Base-by-base conservation (phyloP, 2,329 filamentous ascomycete genomes). In the Exophiala oligosperma region DNA sequence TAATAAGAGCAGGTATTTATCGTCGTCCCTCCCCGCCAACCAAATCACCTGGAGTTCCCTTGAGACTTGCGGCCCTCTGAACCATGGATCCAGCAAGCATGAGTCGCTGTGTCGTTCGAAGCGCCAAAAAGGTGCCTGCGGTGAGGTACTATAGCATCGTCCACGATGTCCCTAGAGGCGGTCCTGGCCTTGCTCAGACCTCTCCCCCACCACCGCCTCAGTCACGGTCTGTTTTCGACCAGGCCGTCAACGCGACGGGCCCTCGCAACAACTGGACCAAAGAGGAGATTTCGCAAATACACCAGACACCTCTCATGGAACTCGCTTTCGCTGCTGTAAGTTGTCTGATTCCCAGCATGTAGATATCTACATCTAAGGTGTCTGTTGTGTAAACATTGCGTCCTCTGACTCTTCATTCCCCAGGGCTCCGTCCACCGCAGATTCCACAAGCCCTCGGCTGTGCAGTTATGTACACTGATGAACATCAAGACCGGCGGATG, bases 401-500 rank as follows among this genome's bases (percentile, higher is more conserved):
- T 26, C 17, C 14, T 17, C 37, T 50, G 8, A 56, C 49, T 56
- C 41, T 24, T 12, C 51, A 17, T 17, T 17, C 44, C 26, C n/a
- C 64, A 94, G 91, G 86, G 84, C 64, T 83, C 81, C 37, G 78
- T 96, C 57, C 92, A 96, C 75, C 87, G 91, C 47, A 87, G 88
- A 67, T 95, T 95, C 78, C 92, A 96, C 76, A 84, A 90, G 69
- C 90, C 92, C 5, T 81, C 86, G 48, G 87, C 90, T 28, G 90
- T 96, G 63, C 92, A 96, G 75, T 88, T 96, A 75, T 96, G 92
- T 78, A 96, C 92, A 0, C 81, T 96, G 58, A 95, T 96, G 90
- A 96, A 95, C 80, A 96, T 96, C 79, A 96, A 96, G 73, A 95
- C 91, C 7, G 92, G 92, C 54, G 92, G 92, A 49, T 96, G 92